Evolutionary conservation across 805 yeast species (phyloP).

Genomic region (Metschnikowia drakensbergensis): DNA sequence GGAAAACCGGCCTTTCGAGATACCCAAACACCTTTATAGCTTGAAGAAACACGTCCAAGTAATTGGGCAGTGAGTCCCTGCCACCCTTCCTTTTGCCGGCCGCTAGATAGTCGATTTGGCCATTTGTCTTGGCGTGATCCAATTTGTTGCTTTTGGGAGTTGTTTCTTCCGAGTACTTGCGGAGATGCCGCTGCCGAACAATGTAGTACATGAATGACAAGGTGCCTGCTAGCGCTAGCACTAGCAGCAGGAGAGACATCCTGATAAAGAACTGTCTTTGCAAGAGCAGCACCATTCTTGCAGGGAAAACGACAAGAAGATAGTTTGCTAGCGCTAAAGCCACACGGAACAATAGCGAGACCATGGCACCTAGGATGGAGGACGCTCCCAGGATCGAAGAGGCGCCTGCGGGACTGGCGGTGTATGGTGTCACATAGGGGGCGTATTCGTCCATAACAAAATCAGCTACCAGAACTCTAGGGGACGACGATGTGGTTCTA

Average conservation of each 20-base stretch:
- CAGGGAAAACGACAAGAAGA: constrained; percentile 12
- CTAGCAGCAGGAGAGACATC: constrained; percentile 46
- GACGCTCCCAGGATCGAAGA: not conserved
- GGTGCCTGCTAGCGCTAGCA: constrained; percentile 28
- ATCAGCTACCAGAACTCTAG: too few relatives aligned
- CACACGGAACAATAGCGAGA: not conserved
- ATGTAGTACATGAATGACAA: constrained; percentile 40
- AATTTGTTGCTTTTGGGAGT: constrained; percentile 25
- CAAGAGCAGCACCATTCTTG: constrained; percentile 22
- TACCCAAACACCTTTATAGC: constrained; percentile 95
- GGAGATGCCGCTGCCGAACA: constrained; percentile 60
- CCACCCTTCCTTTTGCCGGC: constrained; percentile 26
- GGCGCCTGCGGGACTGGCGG: not conserved
- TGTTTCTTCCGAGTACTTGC: constrained; percentile 50
- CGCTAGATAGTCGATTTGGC: constrained; percentile 44
- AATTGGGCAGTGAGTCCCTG: constrained; percentile 46
- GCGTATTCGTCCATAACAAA: constrained; percentile 23
- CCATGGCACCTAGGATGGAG: not conserved
- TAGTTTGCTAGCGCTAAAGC: constrained; percentile 11
- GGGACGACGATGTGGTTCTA: too few relatives aligned
- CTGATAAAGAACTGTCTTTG: constrained; percentile 49
- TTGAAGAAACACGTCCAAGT: constrained; percentile 81
- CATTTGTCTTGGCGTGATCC: constrained; percentile 39
- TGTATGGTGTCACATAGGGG: constrained; percentile 5
- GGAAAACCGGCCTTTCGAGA: constrained; percentile 83